These are phyloP conservation scores for Nicotiana tabacum DNA, from an alignment of 257 asterid species.

Conservation along the genomic window DNA sequence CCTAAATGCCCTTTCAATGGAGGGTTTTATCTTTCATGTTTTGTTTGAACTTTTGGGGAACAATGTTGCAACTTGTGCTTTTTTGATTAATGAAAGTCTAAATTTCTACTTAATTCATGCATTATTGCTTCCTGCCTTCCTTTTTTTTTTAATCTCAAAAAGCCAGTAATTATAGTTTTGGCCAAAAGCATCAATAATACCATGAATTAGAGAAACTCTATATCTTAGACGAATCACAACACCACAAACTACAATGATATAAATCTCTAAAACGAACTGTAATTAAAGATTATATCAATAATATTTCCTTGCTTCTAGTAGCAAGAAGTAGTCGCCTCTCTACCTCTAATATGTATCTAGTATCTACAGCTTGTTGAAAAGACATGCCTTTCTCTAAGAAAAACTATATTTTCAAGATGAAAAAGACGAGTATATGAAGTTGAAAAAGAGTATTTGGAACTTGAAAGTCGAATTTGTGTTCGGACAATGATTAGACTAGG, in stretches of 20 bases:
- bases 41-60: not conserved
- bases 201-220: too few species aligned
- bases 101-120: not conserved
- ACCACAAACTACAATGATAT: not conserved
- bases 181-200: too few species aligned
- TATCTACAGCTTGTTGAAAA: not conserved
- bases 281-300: not conserved
- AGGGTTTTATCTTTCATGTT: slow-evolving; percentile 2
- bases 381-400: too few species aligned
- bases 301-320: not conserved
- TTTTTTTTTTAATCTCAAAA: not conserved
- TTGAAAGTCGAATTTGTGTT: too few species aligned
- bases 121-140: not conserved
- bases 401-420: too few species aligned
- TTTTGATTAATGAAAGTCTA: not conserved
- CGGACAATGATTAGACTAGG: too few species aligned
- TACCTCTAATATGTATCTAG: not conserved
- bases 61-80: not conserved
- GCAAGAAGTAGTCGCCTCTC: not conserved
- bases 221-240: not conserved
- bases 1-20: not conserved
- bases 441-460: too few species aligned
- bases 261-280: too few species aligned
- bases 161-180: not conserved
- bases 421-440: too few species aligned